Percentiles rank a stretch among this genome's conserved stretches.
phyloP scores from a whole-genome alignment of 495 filamentous ascomycete genomes.

The Penicillium canariense region DNA sequence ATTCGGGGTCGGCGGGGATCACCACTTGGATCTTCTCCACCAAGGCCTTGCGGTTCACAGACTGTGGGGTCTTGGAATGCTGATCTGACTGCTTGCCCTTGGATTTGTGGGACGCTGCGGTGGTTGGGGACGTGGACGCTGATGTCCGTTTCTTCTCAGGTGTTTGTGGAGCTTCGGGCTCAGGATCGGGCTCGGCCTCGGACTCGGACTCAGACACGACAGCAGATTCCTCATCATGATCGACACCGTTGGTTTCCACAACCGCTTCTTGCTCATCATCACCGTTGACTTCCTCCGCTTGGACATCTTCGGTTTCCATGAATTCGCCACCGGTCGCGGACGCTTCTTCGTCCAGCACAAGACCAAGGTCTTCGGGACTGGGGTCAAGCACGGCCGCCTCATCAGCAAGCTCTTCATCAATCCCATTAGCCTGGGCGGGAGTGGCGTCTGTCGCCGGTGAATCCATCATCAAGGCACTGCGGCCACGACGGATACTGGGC shows the following conservation, averaged over 20 bases:
- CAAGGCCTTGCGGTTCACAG: conserved; percentile 36
- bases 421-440: conserved; percentile 18
- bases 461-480: conserved; percentile 36
- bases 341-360: conserved; percentile 1
- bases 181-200: not conserved
- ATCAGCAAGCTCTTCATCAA: conserved; percentile 13
- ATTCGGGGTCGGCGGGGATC: conserved; percentile 29
- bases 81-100: conserved; percentile 19
- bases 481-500: conserved; percentile 34
- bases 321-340: not conserved
- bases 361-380: conserved; percentile 13
- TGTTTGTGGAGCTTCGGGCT: conserved; percentile 16
- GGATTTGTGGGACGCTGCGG: conserved; percentile 19
- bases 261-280: conserved; percentile 1
- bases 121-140: conserved; percentile 17
- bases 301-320: not conserved
- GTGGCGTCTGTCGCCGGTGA: conserved; percentile 31
- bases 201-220: conserved; percentile 8
- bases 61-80: conserved; percentile 26
- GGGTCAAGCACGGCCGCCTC: conserved; percentile 31
- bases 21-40: conserved; percentile 42
- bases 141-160: conserved; percentile 18
- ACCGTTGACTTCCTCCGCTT: conserved; percentile 3
- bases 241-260: conserved; percentile 26
- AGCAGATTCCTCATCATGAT: conserved; percentile 20